Evolutionary conservation across 2,329 filamentous ascomycete species (phyloP).

Genomic region (Pestalotiopsis sp.): DNA sequence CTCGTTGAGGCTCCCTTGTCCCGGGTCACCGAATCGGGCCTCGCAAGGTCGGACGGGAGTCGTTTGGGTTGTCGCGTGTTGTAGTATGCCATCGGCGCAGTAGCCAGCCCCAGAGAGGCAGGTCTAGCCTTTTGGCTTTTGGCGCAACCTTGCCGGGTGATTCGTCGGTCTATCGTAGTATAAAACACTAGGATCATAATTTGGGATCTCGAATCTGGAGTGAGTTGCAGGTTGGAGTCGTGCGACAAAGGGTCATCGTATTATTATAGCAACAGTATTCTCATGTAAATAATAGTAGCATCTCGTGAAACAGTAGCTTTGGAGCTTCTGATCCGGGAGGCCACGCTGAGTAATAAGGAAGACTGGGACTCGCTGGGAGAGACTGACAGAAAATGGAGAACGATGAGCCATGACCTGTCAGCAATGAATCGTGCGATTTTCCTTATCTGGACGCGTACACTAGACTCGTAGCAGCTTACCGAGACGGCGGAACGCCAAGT

Average conservation of each 20-base stretch:
- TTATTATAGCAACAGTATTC: not conserved
- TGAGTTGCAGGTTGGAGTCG: not conserved
- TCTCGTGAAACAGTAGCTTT: no score
- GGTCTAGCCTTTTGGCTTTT: not conserved
- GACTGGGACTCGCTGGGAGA: not conserved
- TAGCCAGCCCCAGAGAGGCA: conserved; percentile 2
- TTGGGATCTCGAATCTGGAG: not conserved
- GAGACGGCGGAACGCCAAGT: not conserved
- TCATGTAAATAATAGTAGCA: no score
- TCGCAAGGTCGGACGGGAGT: not conserved
- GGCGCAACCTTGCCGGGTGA: not conserved
- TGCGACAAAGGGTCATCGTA: not conserved
- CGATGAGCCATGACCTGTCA: not conserved
- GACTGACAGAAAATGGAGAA: not conserved
- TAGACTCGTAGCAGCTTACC: not conserved
- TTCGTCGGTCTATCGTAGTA: not conserved
- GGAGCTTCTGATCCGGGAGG: not conserved
- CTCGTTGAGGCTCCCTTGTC: not conserved
- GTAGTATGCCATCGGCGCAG: not conserved
- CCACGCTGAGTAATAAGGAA: not conserved
- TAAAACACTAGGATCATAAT: not conserved
- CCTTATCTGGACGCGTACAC: not conserved
- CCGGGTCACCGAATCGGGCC: not conserved
- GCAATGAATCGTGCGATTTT: not conserved
- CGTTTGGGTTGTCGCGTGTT: not conserved